These are phyloP conservation scores for Pulveroboletus sp. DNA, from an alignment of 768 basidiomycete genomes.

Conservation along the genomic window DNA sequence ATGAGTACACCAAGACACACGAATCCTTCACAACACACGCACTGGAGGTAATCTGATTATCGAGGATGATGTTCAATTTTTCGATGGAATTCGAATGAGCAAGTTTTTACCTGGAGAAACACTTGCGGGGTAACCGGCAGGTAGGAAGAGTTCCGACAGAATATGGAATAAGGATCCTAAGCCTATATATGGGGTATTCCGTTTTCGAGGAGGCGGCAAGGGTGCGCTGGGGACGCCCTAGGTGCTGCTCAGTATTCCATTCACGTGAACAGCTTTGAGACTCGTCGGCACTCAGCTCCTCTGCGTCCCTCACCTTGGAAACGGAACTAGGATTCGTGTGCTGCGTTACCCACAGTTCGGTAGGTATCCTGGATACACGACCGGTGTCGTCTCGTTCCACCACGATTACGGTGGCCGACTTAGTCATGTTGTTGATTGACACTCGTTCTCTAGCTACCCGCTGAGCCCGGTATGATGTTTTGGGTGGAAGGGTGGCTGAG, in stretches of 20 bases:
- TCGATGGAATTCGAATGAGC: neutral
- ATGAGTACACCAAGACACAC: conserved; percentile 2
- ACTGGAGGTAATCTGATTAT: conserved; percentile 52
- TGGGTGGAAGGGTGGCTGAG: too few relatives aligned
- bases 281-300: neutral
- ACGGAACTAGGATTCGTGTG: neutral
- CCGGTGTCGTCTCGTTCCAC: conserved; percentile 23
- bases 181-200: neutral
- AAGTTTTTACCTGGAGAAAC: conserved; percentile 53
- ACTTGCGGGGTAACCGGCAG: conserved; percentile 56
- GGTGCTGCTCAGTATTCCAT: conserved; percentile 5
- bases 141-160: conserved; percentile 46
- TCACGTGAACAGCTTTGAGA: too few relatives aligned
- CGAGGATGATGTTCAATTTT: neutral
- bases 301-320: conserved; percentile 16
- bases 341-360: conserved; percentile 1
- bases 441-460: neutral
- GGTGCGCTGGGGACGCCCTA: too few relatives aligned
- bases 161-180: conserved; percentile 11
- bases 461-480: too few relatives aligned
- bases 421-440: neutral
- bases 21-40: conserved; percentile 15
- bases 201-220: neutral
- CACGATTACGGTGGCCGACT: conserved; percentile 10
- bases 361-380: conserved; percentile 16